A percentile compares a stretch with the other conserved stretches of the same genome.
Evolutionary conservation across 2,329 filamentous ascomycete genomes (phyloP).

Genomic region (Clarireedia monteithiana): DNA sequence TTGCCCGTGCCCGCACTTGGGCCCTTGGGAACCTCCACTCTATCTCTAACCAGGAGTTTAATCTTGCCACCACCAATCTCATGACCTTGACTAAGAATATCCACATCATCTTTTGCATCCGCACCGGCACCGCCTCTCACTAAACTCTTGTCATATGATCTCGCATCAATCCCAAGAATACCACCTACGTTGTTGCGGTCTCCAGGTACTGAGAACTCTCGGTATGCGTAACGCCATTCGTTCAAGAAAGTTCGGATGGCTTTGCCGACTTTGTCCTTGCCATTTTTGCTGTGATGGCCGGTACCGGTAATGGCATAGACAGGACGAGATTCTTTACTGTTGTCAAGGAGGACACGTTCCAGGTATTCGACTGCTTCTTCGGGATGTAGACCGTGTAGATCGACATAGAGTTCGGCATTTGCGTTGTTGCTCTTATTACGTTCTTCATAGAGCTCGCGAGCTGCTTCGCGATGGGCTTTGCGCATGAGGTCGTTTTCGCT

Average conservation of each 20-base stretch:
- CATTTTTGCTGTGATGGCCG: constrained; percentile 95
- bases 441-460: constrained; percentile 84
- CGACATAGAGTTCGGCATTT: constrained; percentile 75
- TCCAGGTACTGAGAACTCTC: constrained; percentile 94
- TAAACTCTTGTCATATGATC: constrained; percentile 58
- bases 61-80: constrained; percentile 58
- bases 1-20: constrained; percentile 15
- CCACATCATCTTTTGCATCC: constrained; percentile 34
- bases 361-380: constrained; percentile 95
- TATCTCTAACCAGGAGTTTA: constrained; percentile 51
- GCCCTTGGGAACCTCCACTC: constrained; percentile 24
- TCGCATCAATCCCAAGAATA: constrained; percentile 59
- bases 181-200: constrained; percentile 79
- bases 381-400: constrained; percentile 95
- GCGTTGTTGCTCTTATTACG: constrained; percentile 64
- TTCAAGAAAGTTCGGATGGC: constrained; percentile 85
- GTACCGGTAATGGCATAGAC: constrained; percentile 96
- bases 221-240: constrained; percentile 92
- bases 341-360: constrained; percentile 78
- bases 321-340: constrained; percentile 62
- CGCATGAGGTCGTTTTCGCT: constrained; percentile 97
- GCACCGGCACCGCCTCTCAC: constrained; percentile 32
- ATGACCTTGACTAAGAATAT: constrained; percentile 57
- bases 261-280: constrained; percentile 97
- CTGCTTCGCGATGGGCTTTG: constrained; percentile 91